A percentile compares a stretch with the other conserved stretches of the same genome.
Evolutionary conservation across 164 flowering plant genomes (phyloP).

Genomic region (Echeveria elegans): DNA sequence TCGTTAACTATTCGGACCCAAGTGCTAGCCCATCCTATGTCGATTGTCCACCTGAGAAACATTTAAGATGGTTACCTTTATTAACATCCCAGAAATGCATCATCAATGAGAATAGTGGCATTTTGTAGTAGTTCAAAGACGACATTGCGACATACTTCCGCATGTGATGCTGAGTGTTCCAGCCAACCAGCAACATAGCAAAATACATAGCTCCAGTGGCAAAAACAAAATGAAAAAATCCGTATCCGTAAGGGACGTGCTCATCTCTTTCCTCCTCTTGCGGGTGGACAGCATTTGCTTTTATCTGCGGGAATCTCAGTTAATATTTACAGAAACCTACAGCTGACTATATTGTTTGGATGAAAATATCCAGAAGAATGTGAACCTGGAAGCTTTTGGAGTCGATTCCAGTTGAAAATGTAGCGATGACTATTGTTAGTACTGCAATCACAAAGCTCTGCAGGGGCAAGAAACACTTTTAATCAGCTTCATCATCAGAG

Average conservation of each 20-base stretch:
- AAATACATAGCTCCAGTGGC: conserved; percentile 91
- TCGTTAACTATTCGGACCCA: conserved; percentile 88
- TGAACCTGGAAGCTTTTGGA: conserved; percentile 87
- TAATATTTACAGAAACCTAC: conserved; percentile 1
- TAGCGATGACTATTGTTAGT: conserved; percentile 77
- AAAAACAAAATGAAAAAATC: conserved; percentile 82
- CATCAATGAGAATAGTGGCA: background rate
- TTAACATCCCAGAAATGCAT: background rate
- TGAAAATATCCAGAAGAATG: background rate
- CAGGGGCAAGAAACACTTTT: conserved; percentile 3
- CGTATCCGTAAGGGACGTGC: conserved; percentile 58
- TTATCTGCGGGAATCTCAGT: conserved; percentile 47
- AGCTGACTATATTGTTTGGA: background rate
- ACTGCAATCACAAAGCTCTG: conserved; percentile 88
- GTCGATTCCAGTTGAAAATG: conserved; percentile 92
- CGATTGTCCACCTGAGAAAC: conserved; percentile 78
- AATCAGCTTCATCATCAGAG: background rate
- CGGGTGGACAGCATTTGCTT: conserved; percentile 30
- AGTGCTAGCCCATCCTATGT: conserved; percentile 94
- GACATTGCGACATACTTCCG: conserved; percentile 37
- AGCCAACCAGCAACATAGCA: conserved; percentile 78
- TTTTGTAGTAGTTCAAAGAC: background rate
- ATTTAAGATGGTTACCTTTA: background rate
- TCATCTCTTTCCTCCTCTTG: conserved; percentile 23
- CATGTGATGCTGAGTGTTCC: conserved; percentile 73